Percentiles rank a stretch among this genome's conserved stretches.
Evolutionary conservation across 169 alveolate genomes (phyloP).

Genomic region (Plasmodium billcollinsi): DNA sequence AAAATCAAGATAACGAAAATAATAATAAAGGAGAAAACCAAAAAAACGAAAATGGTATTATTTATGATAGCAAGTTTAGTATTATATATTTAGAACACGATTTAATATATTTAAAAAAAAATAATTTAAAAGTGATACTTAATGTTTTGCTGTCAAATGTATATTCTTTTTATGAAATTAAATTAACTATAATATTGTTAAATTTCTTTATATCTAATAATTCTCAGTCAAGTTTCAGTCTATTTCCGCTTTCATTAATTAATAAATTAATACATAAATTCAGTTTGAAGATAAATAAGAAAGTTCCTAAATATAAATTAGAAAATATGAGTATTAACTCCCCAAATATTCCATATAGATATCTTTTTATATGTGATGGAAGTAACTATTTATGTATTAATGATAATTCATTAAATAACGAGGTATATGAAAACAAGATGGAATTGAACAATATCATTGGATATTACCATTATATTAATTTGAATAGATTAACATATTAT

Average conservation of each 20-base stretch:
- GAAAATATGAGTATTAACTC: not conserved
- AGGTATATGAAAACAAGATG: constrained; percentile 15
- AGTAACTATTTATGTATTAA: constrained; percentile 60
- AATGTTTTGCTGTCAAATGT: constrained; percentile 14
- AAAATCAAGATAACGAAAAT: not conserved
- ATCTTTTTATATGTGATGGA: constrained; percentile 73
- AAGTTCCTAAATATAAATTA: constrained; percentile 1
- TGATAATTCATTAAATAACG: constrained; percentile 33
- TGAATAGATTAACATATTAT: constrained; percentile 62
- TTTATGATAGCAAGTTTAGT: constrained; percentile 65
- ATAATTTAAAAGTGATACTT: constrained; percentile 24
- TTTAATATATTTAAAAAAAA: constrained; percentile 60
- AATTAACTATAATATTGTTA: constrained; percentile 49
- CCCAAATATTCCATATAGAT: constrained; percentile 14
- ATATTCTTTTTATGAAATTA: constrained; percentile 47
- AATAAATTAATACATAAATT: constrained; percentile 60
- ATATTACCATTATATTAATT: constrained; percentile 65
- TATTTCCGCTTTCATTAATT: constrained; percentile 55
- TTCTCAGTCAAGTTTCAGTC: not conserved
- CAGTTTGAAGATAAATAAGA: constrained; percentile 30
- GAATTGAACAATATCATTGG: constrained; percentile 54
- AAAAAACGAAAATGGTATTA: not conserved
- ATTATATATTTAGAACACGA: constrained; percentile 53
- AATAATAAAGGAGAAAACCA: too few relatives aligned
- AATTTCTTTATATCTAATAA: constrained; percentile 32